Evolutionary conservation across 148 eudicot genomes (phyloP), one percentile per base, ranked within the genome.

Genomic region (Limonium bicolor): DNA sequence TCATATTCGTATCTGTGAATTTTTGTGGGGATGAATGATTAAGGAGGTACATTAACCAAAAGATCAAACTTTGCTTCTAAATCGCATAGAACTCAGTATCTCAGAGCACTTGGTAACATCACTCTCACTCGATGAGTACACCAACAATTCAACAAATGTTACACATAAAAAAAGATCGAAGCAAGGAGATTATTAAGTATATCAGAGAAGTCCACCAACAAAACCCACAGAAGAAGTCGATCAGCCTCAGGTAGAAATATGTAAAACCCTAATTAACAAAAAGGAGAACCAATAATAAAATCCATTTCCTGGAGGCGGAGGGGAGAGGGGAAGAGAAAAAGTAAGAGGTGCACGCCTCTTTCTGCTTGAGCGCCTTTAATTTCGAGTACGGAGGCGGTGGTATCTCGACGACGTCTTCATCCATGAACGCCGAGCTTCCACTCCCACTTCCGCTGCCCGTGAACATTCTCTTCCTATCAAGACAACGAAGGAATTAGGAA

Each of bases 351-450:
- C 14, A 3, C 7, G 2, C 13, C 78, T 59, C 62, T 9, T 68
- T 68, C 21, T 53, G 62, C 36, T 66, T 63, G 3, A 39, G 43
- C 28, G 54, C 35, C 31, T 55, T 68, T 2, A 62, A 53, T 46
- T 62, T 65, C 51, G 72, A 65, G 23, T 49, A 31, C 28, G 45
- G 7, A 6, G 77, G 82, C 18, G 71, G 71, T 30, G 77, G 42
- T 41, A 75, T 75, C 46, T 75, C 82, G 10, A 70, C 57, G 6
- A 75, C 68, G 27, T 75, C 77, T 12, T 66, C 58, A 17, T 75
- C 76, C 28, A 63, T 42, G 26, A 20, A 56, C 54, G 62, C 33
- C 10, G 75, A 52, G 28, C 28, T n/a, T 50, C 55, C 46, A 4
- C 47, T 36, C 31, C 58, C 40, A 27, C 63, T 53, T 48, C 63